A percentile compares a stretch with the other conserved stretches of the same genome.
Conservation (phyloP, 257 asterid genomes). For the Fraxinus excelsior region DNA sequence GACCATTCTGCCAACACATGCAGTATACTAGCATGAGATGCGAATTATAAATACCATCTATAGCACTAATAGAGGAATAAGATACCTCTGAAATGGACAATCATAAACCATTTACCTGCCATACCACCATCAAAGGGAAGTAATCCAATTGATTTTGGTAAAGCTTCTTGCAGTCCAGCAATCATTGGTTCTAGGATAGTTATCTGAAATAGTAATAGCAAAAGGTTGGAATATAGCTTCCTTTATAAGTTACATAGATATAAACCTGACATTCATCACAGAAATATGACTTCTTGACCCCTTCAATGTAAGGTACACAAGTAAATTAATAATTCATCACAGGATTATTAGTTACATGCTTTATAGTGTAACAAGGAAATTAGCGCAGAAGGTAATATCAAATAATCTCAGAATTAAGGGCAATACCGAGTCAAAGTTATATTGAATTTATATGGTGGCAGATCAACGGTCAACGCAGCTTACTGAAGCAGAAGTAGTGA, state of each 20-base stretch:
- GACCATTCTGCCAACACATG: neutral
- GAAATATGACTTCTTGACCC: neutral
- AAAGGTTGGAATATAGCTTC: slow-evolving; percentile 14
- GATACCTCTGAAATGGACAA: slow-evolving; percentile 8
- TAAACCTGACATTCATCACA: neutral
- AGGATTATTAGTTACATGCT: neutral
- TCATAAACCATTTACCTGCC: slow-evolving; percentile 55
- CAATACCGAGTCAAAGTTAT: neutral
- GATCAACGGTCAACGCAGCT: neutral
- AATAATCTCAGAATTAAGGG: neutral
- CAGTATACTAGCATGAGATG: neutral
- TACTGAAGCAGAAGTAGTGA: neutral
- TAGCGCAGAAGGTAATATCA: neutral
- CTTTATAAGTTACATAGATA: slow-evolving; percentile 19
- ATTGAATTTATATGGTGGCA: neutral
- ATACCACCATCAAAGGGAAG: slow-evolving; percentile 97
- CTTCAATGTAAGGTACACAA: neutral
- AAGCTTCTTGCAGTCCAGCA: slow-evolving; percentile 81
- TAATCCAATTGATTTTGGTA: slow-evolving; percentile 91
- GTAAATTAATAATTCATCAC: neutral
- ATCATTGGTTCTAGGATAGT: slow-evolving; percentile 86
- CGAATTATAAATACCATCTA: slow-evolving; percentile 1
- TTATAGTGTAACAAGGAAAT: slow-evolving; percentile 2
- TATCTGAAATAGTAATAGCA: slow-evolving; percentile 51
- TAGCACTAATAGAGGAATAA: slow-evolving; percentile 1